These are phyloP conservation scores for Pistacia integerrima DNA, from an alignment of 345 rosid species.

Conservation along the genomic window DNA sequence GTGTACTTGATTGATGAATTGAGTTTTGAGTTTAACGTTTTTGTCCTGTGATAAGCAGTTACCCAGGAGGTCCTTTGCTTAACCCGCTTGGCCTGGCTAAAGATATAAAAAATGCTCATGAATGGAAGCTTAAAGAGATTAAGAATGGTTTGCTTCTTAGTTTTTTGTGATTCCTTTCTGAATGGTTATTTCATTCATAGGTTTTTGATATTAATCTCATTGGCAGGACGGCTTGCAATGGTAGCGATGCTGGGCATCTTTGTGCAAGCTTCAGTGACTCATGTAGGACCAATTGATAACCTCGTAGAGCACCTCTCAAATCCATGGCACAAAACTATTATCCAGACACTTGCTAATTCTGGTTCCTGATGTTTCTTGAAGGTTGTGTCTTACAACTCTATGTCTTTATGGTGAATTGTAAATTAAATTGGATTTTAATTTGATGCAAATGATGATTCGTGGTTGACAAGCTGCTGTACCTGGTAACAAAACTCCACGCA, in stretches of 20 bases:
- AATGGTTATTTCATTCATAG: not conserved
- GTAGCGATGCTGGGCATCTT: slow-evolving; percentile 87
- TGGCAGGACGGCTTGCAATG: slow-evolving; percentile 88
- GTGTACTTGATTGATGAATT: not conserved
- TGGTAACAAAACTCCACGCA: not conserved
- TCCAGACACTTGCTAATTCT: slow-evolving; percentile 68
- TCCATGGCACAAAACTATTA: slow-evolving; percentile 90
- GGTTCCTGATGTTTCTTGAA: slow-evolving; percentile 20
- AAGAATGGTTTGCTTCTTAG: slow-evolving; percentile 60
- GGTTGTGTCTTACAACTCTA: not conserved
- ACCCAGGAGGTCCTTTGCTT: slow-evolving; percentile 92
- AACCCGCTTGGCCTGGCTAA: slow-evolving; percentile 93
- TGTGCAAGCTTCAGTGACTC: slow-evolving; percentile 89
- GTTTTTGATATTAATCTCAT: not conserved
- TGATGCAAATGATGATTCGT: slow-evolving; percentile 1
- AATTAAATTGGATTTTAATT: not conserved
- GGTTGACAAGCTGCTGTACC: not conserved
- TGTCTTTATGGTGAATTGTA: not conserved
- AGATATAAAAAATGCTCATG: slow-evolving; percentile 64
- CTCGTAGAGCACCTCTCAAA: slow-evolving; percentile 81
- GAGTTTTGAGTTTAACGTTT: slow-evolving; percentile 9
- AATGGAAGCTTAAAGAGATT: slow-evolving; percentile 89
- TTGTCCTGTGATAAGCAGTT: slow-evolving; percentile 37
- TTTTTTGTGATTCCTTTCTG: not conserved
- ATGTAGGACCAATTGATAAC: slow-evolving; percentile 88